Evolutionary conservation across 208 protist species (phyloP), one percentile per base, ranked within the genome.

Genomic region (Leishmania arabica): DNA sequence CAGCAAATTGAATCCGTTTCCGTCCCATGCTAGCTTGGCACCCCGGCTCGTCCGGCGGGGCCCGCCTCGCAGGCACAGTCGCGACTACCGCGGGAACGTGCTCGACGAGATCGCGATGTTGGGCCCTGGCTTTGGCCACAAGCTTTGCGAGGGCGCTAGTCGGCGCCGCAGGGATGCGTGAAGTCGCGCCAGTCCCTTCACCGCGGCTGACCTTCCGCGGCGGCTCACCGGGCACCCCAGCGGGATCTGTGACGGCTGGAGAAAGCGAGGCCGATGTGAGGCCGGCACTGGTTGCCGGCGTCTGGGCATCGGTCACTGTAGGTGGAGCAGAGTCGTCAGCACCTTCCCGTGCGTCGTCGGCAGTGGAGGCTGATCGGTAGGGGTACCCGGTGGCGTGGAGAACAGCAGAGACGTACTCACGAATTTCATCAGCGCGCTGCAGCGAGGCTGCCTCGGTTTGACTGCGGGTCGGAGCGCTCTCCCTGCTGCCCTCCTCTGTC

Each of bases 101-200:
- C 13, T 45, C 54, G 40, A 71, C 69, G 1, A 53, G 37, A 37
- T 81, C 77, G 42, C 77, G 75, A 51, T 91, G 85, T 66, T 87
- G 77, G 34, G 90, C 83, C 84, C 88, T 93, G 21, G 88, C 90
- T 45, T 84, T 82, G 6, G 88, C 86, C 24, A 93, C 86, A 34
- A 93, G 64, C 79, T 85, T 87, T 0, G 90, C 90, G 21, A 93
- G 81, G 1, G 90, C 86, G 62, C 86, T 91, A 75, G 83, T 80
- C 4, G 86, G 87, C 47, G 21, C 21, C n/a, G 53, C 56, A 53
- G 74, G 45, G n/a, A 53, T 51, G 45, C 24, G 53, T 24, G n/a
- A 42, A 42, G 51, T 69, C 1, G 66, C n/a, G 11, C 24, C 31
- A 42, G 53, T 15, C 15, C 47, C 64, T 42, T 79, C 62, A 31